phyloP scores from a whole-genome alignment of 345 rosid genomes.

The Heritiera fomes region DNA sequence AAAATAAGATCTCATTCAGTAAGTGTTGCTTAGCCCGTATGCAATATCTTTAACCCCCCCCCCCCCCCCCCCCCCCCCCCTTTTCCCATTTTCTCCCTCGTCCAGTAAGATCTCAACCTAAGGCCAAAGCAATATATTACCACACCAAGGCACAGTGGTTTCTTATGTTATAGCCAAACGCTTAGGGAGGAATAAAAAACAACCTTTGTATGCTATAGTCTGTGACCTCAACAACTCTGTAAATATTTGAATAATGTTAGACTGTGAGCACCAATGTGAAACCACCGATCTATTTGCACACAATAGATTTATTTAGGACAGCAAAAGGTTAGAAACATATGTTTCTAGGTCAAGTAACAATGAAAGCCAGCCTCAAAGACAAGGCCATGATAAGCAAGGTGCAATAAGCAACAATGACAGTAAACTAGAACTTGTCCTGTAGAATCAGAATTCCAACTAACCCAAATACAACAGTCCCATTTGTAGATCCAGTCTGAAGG shows the following conservation, averaged over 20 bases:
- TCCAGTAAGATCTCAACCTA: not conserved
- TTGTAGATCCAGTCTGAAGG: constrained; percentile 42
- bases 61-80: too few relatives aligned
- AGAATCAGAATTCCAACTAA: constrained; percentile 32
- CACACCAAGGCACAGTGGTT: not conserved
- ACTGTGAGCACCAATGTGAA: not conserved
- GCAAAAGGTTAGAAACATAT: not conserved
- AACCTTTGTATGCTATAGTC: not conserved
- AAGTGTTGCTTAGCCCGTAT: not conserved
- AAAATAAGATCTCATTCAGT: not conserved
- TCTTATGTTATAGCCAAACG: not conserved
- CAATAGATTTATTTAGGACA: not conserved
- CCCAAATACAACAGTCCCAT: constrained; percentile 70
- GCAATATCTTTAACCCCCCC: too few relatives aligned
- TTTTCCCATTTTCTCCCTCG: not conserved
- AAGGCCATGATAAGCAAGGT: constrained; percentile 1
- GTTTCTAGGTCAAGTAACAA: not conserved
- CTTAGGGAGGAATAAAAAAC: not conserved
- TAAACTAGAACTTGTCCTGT: not conserved
- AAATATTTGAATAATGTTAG: constrained; percentile 1
- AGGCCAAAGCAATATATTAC: not conserved
- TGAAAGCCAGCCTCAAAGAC: not conserved
- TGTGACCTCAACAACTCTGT: constrained; percentile 1
- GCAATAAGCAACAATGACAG: not conserved
- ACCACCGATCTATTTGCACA: not conserved